Percentiles rank a stretch among this genome's conserved stretches.
phyloP scores from a whole-genome alignment of 257 asterid genomes.

The Galeopsis tetrahit region DNA sequence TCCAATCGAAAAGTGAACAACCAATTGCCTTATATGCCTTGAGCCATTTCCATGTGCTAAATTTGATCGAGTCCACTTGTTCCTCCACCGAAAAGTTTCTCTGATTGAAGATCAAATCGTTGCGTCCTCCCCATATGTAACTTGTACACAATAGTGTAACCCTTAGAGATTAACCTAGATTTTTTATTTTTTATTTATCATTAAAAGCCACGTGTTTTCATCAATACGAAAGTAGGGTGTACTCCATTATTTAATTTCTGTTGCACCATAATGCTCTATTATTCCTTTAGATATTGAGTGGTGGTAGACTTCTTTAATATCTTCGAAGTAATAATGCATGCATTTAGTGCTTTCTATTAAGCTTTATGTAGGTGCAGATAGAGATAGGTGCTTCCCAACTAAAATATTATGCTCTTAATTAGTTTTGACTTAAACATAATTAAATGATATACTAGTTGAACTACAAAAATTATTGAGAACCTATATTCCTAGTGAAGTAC shows the following conservation, averaged over 20 bases:
- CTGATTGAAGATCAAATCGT: no score
- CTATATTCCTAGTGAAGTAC: no score
- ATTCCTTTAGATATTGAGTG: background rate
- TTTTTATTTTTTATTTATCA: background rate
- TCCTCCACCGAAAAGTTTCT: no score
- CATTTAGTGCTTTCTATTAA: slow-evolving; percentile 2
- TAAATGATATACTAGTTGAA: background rate
- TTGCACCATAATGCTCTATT: background rate
- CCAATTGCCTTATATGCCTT: no score
- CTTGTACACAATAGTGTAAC: no score
- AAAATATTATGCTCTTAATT: background rate
- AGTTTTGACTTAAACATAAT: background rate
- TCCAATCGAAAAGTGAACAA: no score
- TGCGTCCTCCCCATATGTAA: no score
- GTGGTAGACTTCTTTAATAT: background rate
- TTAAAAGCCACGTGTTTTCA: background rate
- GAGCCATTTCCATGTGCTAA: no score
- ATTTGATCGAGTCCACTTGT: no score
- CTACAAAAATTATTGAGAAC: background rate
- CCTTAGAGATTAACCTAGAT: no score
- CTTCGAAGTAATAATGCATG: slow-evolving; percentile 11
- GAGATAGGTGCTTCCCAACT: background rate
- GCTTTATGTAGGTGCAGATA: slow-evolving; percentile 8
- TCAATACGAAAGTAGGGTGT: background rate
- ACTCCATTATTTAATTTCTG: background rate